Evolutionary conservation across 169 alveolate genomes (phyloP), one percentile per base, ranked within the genome.

Genomic region (Plasmodium chabaudi): DNA sequence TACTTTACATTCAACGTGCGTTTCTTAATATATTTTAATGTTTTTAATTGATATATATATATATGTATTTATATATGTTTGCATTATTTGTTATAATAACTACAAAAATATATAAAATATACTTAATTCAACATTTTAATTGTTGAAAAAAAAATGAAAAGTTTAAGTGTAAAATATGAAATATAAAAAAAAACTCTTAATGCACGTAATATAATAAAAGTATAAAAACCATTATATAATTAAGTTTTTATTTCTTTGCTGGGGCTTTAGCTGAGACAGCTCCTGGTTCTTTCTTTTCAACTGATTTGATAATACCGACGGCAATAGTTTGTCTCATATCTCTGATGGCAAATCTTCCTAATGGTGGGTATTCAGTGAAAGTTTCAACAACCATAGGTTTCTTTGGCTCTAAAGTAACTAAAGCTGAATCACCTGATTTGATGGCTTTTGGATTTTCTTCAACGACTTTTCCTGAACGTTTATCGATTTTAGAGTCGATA

Each of bases 281-380:
- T 51, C 94, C 95, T 21, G 95, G 94, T 60, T 97, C 99, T 96
- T 97, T 97, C 98, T 97, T 98, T 77, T 92, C 97, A 82, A 97
- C 98, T 60, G 94, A 95, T 96, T 98, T 97, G 94, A 98, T 97
- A 73, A 98, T 99, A 74, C 99, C 99, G 88, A 98, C 99, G 55
- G 99, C 99, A 87, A 98, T 98, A 57, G 99, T 98, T 51, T 51
- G 59, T 51, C 97, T 98, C 99, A 98, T 97, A 96, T 98, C 99
- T 92, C 99, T 96, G 63, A 98, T 98, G 71, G 99, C 99, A 93
- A 98, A 98, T 94, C 99, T 97, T 51, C 99, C 99, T 49, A 98
- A 97, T 25, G 99, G 99, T 72, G 99, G 99, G 92, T 97, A 98
- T 88, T 97, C 98, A 17, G 98, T 91, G 96, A 98, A 98, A 56